These are phyloP conservation scores for barley (Hordeum vulgare) DNA, from an alignment of 176 grass and related monocot species.

Conservation along the genomic window MorexV3_pseudomolecules_assembly NC_058520.1:34494694-34495193, in stretches of 20 bases:
- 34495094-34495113: too few relatives aligned
- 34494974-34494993: not conserved
- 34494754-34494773: not conserved
- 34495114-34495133: too few relatives aligned
- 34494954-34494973: not conserved
- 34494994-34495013: slow-evolving; percentile 25
- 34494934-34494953: not conserved
- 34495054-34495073: too few relatives aligned
- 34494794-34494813: not conserved
- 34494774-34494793: too few relatives aligned
- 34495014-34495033: slow-evolving; percentile 15
- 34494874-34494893: slow-evolving; percentile 35
- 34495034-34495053: not conserved
- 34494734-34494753: not conserved
- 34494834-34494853: not conserved
- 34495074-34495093: too few relatives aligned
- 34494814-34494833: too few relatives aligned
- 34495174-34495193: too few relatives aligned
- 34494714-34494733: not conserved
- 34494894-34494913: slow-evolving; percentile 25
- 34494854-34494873: slow-evolving; percentile 18
- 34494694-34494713: not conserved
- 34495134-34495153: too few relatives aligned
- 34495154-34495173: too few relatives aligned
- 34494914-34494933: not conserved